Evolutionary conservation across 75 land plant species (phyloP).

Genomic region (Sequoia sempervirens): DNA sequence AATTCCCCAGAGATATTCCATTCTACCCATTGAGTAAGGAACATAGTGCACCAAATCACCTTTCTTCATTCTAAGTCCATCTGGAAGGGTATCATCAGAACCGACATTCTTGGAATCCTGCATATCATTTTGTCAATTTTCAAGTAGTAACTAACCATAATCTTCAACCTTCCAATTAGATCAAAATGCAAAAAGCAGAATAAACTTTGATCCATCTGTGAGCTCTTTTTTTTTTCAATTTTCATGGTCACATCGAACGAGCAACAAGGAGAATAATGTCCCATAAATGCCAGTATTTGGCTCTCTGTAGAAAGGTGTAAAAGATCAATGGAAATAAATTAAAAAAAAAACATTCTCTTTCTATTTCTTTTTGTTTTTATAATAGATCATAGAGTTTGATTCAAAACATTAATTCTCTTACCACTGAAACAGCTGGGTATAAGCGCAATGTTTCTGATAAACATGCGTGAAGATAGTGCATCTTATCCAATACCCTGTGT

Average conservation of each 20-base stretch:
- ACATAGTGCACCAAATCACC: constrained; percentile 36
- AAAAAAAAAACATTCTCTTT: too few species aligned
- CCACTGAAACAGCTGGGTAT: constrained; percentile 81
- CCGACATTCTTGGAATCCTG: constrained; percentile 43
- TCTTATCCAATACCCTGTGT: constrained; percentile 19
- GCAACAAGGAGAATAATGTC: not conserved
- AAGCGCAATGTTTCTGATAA: constrained; percentile 74
- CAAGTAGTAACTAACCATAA: not conserved
- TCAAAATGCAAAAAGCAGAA: not conserved
- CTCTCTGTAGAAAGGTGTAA: not conserved
- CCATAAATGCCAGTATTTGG: not conserved
- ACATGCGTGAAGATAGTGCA: constrained; percentile 83
- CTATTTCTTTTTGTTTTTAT: too few species aligned
- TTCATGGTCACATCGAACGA: not conserved
- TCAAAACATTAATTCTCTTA: constrained; percentile 24
- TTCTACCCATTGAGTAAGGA: constrained; percentile 60
- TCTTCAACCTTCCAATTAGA: not conserved
- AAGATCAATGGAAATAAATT: not conserved
- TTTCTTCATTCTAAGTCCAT: constrained; percentile 47
- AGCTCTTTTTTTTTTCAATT: not conserved
- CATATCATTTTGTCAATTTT: not conserved
- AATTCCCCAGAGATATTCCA: constrained; percentile 47
- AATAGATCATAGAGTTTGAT: too few species aligned
- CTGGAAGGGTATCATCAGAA: constrained; percentile 59
- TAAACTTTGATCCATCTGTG: too few species aligned